Evolutionary conservation across 495 filamentous ascomycete genomes (phyloP).

Genomic region (Penicillium robsamsonii): DNA sequence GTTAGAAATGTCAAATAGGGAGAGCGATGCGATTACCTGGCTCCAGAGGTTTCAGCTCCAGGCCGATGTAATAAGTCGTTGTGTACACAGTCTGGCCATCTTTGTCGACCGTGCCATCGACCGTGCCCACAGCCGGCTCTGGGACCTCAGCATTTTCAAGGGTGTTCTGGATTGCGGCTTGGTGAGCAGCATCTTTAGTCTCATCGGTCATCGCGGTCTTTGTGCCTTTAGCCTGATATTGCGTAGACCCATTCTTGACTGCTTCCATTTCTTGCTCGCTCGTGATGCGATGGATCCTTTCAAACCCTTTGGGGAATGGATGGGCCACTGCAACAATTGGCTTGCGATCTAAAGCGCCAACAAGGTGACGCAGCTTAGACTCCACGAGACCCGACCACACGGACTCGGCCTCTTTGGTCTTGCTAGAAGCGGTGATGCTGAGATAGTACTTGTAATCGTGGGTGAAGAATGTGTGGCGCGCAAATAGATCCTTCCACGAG

Average conservation of each 20-base stretch:
- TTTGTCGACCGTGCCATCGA: conserved; percentile 20
- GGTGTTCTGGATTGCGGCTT: conserved; percentile 47
- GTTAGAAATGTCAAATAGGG: conserved; percentile 22
- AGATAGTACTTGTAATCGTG: conserved; percentile 91
- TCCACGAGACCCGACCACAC: conserved; percentile 90
- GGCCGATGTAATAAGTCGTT: conserved; percentile 83
- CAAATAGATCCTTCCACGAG: conserved; percentile 85
- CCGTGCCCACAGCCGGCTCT: conserved; percentile 38
- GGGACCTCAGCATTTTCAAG: conserved; percentile 46
- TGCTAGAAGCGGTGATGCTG: conserved; percentile 80
- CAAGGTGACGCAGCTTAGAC: conserved; percentile 83
- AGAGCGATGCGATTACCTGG: conserved; percentile 27
- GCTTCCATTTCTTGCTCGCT: conserved; percentile 67
- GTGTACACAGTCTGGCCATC: conserved; percentile 64
- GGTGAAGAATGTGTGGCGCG: conserved; percentile 88
- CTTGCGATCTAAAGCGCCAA: conserved; percentile 70
- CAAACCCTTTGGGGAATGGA: conserved; percentile 90
- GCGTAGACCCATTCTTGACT: conserved; percentile 68
- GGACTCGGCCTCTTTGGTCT: conserved; percentile 77
- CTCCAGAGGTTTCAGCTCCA: conserved; percentile 55
- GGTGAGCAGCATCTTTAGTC: conserved; percentile 54
- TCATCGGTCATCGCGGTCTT: conserved; percentile 60
- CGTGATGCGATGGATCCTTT: conserved; percentile 71
- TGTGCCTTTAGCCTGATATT: conserved; percentile 60
- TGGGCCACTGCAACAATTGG: conserved; percentile 79